Evolutionary conservation across 2,329 filamentous ascomycete species (phyloP), one percentile per base, ranked within the genome.

Genomic region (Fusarium mexicanum): DNA sequence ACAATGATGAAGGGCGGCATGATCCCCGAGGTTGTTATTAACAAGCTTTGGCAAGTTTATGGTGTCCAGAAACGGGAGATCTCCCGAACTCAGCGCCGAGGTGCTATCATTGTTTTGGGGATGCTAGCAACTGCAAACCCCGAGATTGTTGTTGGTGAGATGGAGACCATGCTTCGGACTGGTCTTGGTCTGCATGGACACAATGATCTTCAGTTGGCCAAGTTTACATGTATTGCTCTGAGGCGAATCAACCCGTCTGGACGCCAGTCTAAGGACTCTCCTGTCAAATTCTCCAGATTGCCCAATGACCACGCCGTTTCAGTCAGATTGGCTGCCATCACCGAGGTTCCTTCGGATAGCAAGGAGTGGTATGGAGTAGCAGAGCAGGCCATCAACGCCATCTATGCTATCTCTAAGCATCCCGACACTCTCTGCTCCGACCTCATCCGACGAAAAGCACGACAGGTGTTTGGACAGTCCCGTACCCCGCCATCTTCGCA

Each of bases 11-110:
- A 95, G 83, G 92, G 92, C 43, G 94, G 94, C 20, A 89, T 95
- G 81, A 92, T 99, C 71, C 92, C 94, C 4, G 94, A 97, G 26
- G 86, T 93, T 3, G 96, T 99, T 57, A 89, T 98, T 55, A 89
- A 93, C 60, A 99, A 98, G 85, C 86, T 99, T 11, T 99, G 97
- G 96, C 95, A 98, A 79, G 95, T 99, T 7, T 99, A 99, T 79
- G 94, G 96, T 44, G 92, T 98, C 50, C 95, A 98, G 80, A 96
- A 92, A 84, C 92, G 94, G 70, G 95, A 98, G 66, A 98, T 98
- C 50, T 98, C 96, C 2, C 93, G 91, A 77, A 96, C 91, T 5
- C 96, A 98, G 82, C 90, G 96, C 71, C 90, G 96, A 48, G 96
- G 96, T 33, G 92, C 96, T 57, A 98, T 99, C 80, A 98, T 99